Conservation (phyloP, 805 yeast genomes). For the Yarrowia deformans region DNA sequence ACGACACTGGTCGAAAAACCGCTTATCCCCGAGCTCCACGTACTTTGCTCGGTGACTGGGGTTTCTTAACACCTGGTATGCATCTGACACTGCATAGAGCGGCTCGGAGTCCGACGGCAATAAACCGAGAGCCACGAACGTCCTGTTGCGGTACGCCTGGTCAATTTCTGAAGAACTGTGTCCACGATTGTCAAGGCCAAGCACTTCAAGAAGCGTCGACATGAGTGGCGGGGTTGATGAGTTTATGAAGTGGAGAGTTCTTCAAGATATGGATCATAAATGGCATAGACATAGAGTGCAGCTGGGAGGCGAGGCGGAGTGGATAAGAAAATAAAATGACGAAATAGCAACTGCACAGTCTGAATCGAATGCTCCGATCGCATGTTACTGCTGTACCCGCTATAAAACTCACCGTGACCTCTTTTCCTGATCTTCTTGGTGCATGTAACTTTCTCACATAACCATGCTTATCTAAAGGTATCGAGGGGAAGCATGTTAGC, state of each 20-base stretch:
- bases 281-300: not conserved
- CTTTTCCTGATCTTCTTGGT: too few relatives aligned
- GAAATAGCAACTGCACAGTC: too few relatives aligned
- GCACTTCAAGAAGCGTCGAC: constrained; percentile 15
- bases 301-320: too few relatives aligned
- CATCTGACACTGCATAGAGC: constrained; percentile 15
- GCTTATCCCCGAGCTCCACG: constrained; percentile 24
- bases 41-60: constrained; percentile 27
- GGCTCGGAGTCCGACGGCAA: constrained; percentile 12
- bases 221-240: constrained; percentile 15
- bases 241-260: not conserved
- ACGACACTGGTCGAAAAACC: constrained; percentile 30
- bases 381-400: too few relatives aligned
- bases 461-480: too few relatives aligned
- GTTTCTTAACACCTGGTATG: constrained; percentile 30
- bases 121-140: not conserved
- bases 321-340: too few relatives aligned
- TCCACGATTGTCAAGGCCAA: not conserved
- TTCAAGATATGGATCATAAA: not conserved
- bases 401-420: too few relatives aligned
- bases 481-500: too few relatives aligned
- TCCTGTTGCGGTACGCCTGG: constrained; percentile 27
- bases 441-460: too few relatives aligned
- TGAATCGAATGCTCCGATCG: too few relatives aligned
- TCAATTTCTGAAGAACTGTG: constrained; percentile 3